Percentiles rank a stretch among this genome's conserved stretches.
Conservation (phyloP, 2,329 filamentous ascomycete genomes). For the Phialophora macrospora region DNA sequence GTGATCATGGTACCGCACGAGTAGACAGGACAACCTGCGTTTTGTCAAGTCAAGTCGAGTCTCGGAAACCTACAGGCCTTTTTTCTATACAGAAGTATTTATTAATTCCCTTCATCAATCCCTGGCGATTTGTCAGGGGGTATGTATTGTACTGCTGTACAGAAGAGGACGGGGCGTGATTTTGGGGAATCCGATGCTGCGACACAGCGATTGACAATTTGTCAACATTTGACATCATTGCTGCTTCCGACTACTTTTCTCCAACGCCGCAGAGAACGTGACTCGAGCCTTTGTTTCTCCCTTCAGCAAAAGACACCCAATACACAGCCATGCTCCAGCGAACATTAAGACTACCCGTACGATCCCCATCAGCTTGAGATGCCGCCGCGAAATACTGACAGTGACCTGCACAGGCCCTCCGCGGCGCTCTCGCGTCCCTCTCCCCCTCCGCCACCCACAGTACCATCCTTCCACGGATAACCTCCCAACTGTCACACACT, state of each 20-base stretch:
- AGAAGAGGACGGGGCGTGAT: neutral
- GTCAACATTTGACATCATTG: conserved; percentile 36
- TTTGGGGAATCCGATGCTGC: neutral
- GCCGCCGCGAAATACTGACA: neutral
- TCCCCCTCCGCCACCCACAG: conserved; percentile 40
- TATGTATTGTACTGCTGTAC: neutral
- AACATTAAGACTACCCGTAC: conserved; percentile 29
- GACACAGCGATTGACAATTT: conserved; percentile 21
- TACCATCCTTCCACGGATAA: conserved; percentile 42
- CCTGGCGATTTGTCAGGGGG: neutral
- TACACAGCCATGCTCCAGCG: conserved; percentile 23
- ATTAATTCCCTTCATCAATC: neutral
- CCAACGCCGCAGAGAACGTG: conserved; percentile 2
- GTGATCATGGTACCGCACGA: conserved; percentile 15
- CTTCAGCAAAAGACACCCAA: conserved; percentile 3
- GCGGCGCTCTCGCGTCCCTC: conserved; percentile 34
- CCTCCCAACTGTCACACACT: conserved; percentile 33
- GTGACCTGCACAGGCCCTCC: conserved; percentile 31
- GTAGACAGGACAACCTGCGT: neutral
- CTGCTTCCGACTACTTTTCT: conserved; percentile 23
- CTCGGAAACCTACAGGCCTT: neutral
- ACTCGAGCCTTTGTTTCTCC: neutral
- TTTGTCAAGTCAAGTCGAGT: neutral
- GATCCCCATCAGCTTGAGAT: neutral
- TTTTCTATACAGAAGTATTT: neutral